Conservation (phyloP, 2,329 filamentous ascomycete genomes). For the Thermothelomyces thermophilus region DNA sequence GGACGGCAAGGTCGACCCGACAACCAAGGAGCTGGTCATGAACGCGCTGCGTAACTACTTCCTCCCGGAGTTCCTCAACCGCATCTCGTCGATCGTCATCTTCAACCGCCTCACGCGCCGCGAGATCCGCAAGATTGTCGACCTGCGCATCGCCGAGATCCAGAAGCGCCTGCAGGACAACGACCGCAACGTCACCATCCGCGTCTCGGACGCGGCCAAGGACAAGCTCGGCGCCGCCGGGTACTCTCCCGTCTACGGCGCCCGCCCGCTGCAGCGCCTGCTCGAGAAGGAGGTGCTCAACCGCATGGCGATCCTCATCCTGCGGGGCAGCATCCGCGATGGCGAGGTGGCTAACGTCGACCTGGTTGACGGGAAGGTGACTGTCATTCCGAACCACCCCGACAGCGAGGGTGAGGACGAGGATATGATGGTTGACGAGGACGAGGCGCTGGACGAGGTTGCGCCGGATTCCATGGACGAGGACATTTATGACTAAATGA, state of each 20-base stretch:
- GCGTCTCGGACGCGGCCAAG: constrained; percentile 77
- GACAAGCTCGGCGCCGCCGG: constrained; percentile 88
- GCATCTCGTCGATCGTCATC: constrained; percentile 92
- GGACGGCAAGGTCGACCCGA: constrained; percentile 78
- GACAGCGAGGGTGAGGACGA: constrained; percentile 56
- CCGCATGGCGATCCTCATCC: constrained; percentile 80
- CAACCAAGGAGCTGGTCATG: constrained; percentile 86
- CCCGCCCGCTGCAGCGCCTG: constrained; percentile 76
- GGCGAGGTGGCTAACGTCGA: constrained; percentile 77
- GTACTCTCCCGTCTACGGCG: constrained; percentile 93
- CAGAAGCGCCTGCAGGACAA: constrained; percentile 86
- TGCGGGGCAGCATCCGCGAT: constrained; percentile 77
- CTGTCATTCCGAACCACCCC: constrained; percentile 74
- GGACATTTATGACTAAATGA: constrained; percentile 39
- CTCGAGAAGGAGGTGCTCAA: constrained; percentile 98
- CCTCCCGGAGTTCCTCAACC: constrained; percentile 96
- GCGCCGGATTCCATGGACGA: constrained; percentile 55
- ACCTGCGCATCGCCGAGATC: constrained; percentile 79
- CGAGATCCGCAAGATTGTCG: constrained; percentile 94
- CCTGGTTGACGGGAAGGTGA: constrained; percentile 70
- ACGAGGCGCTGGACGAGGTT: constrained; percentile 66
- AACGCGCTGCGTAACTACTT: constrained; percentile 89
- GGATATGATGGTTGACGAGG: constrained; percentile 61
- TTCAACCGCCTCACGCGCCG: constrained; percentile 89
- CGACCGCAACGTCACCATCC: constrained; percentile 75